phyloP scores from a whole-genome alignment of 129 eudicot genomes.

The Flaveria bidentis region DNA sequence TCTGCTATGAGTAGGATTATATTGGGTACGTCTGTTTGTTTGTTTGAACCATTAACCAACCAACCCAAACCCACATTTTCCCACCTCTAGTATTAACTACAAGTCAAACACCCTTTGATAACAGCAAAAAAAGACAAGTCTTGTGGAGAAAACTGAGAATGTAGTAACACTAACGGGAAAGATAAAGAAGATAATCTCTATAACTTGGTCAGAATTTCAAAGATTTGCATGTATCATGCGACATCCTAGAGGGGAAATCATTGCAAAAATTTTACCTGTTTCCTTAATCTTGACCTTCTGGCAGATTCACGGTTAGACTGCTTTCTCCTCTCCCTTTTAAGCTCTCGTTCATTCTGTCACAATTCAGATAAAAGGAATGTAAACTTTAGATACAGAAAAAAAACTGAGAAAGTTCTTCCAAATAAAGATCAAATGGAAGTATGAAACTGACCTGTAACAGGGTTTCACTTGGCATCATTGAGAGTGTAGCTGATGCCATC shows the following conservation, averaged over 20 bases:
- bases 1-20: no score
- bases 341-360: conserved; percentile 78
- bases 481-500: conserved; percentile 40
- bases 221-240: not conserved
- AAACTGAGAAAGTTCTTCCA: not conserved
- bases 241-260: not conserved
- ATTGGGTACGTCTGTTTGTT: no score
- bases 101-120: not conserved
- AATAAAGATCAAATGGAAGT: conserved; percentile 1
- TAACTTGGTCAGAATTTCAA: not conserved
- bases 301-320: conserved; percentile 98
- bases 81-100: not conserved
- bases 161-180: not conserved
- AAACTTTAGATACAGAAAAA: not conserved
- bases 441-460: conserved; percentile 58
- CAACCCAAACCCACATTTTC: conserved; percentile 3
- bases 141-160: not conserved
- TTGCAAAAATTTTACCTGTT: conserved; percentile 55
- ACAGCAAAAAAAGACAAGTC: not conserved
- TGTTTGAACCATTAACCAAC: not conserved
- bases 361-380: conserved; percentile 9
- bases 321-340: conserved; percentile 87
- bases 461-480: conserved; percentile 52
- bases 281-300: conserved; percentile 91
- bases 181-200: not conserved